These are phyloP conservation scores for Aspergillus fischeri DNA, from an alignment of 2,329 filamentous ascomycete genomes.

Conservation along the genomic window DNA sequence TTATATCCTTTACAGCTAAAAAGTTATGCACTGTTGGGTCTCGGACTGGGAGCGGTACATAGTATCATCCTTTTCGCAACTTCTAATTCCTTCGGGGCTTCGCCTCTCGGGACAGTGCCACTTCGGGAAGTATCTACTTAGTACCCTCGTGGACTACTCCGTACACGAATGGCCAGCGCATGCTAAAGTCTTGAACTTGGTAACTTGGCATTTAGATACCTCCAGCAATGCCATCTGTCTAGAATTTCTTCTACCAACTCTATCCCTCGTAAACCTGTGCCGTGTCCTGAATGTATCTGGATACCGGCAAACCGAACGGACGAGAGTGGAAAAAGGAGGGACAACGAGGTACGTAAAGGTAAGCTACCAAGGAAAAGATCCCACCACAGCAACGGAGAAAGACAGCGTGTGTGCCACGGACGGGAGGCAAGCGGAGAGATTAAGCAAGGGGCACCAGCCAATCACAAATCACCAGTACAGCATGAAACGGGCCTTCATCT, in stretches of 20 bases:
- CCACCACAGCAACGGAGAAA: not conserved
- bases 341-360: not conserved
- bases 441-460: constrained; percentile 3
- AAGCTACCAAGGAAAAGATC: not conserved
- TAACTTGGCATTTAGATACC: too few relatives aligned
- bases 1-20: not conserved
- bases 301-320: not conserved
- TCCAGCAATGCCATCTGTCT: not conserved
- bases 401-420: not conserved
- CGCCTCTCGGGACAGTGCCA: not conserved
- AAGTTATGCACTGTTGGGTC: not conserved
- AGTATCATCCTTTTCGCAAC: not conserved
- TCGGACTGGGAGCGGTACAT: not conserved
- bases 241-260: not conserved
- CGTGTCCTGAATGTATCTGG: not conserved
- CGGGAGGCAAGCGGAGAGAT: constrained; percentile 2
- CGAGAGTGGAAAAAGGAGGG: not conserved
- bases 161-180: not conserved
- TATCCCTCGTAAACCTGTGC: not conserved
- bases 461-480: not conserved
- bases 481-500: constrained; percentile 13
- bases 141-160: too few relatives aligned
- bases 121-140: too few relatives aligned
- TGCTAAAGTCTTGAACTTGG: too few relatives aligned
- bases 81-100: not conserved